These are phyloP conservation scores for Panaeolus cyanescens DNA, from an alignment of 768 basidiomycete species.

Conservation along the genomic window DNA sequence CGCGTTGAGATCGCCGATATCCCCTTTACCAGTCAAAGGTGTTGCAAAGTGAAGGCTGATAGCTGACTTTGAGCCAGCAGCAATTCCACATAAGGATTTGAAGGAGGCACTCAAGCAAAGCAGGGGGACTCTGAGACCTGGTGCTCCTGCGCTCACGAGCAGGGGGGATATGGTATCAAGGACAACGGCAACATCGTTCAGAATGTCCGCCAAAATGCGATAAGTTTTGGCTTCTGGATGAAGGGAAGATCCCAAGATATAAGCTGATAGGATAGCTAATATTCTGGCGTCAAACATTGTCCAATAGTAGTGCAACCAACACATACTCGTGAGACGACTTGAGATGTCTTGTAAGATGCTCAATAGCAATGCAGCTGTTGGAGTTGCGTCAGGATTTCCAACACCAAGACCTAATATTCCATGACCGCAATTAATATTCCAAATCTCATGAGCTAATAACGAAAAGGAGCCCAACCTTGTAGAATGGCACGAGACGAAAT, in stretches of 20 bases:
- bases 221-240: conserved; percentile 74
- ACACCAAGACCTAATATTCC: conserved; percentile 60
- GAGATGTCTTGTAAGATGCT: conserved; percentile 68
- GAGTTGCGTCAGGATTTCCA: conserved; percentile 65
- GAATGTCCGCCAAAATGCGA: conserved; percentile 64
- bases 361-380: conserved; percentile 64
- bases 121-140: conserved; percentile 45
- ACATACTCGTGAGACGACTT: conserved; percentile 64
- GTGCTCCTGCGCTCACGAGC: conserved; percentile 39
- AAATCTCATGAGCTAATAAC: neutral
- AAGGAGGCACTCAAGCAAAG: conserved; percentile 62
- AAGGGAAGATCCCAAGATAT: conserved; percentile 62
- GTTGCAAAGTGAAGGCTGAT: conserved; percentile 68
- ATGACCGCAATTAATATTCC: neutral
- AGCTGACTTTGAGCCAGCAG: conserved; percentile 71
- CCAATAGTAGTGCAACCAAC: neutral
- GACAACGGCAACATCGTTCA: conserved; percentile 62
- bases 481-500: conserved; percentile 68
- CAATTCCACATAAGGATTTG: conserved; percentile 62
- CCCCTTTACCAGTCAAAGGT: conserved; percentile 50
- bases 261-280: conserved; percentile 63
- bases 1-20: conserved; percentile 71
- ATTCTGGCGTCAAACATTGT: neutral
- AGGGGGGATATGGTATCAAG: conserved; percentile 63
- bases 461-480: conserved; percentile 46